Evolutionary conservation across 805 yeast genomes (phyloP), one percentile per base, ranked within the genome.

Genomic region (Ascoidea rubescens): DNA sequence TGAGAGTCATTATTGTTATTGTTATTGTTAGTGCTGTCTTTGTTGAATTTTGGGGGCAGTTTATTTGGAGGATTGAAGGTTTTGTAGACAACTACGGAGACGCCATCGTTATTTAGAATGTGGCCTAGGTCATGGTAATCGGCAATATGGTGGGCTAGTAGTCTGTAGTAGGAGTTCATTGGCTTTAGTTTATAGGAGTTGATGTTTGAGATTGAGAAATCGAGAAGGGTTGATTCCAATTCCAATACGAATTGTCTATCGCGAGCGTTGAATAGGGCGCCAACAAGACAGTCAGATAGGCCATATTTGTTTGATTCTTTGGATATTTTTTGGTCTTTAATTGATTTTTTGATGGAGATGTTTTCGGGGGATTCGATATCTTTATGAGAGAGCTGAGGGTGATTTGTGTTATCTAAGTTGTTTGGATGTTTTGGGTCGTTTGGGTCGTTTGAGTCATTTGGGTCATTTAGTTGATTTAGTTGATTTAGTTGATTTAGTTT

Each of bases 101-200:
- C 67, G 7, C 79, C 80, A 54, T 74, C 80, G 33, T 72, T 76
- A 10, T 78, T 66, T 48, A 73, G 57, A 6, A 72, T 72, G 59
- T 84, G 90, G 47, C 79, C 80, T 52, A 84, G 62, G 30, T 71
- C 67, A 59, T 82, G 81, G 61, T 82, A 82, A 45, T 79, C 83
- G 4, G 89, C 86, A 43, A 83, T 67, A 57, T 82, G 84, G 63
- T 85, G 90, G 0, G 84, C 73, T 51, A 85, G 65, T 48, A 85
- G 67, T 57, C 91, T 67, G 57, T 78, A 80, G 62, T 80, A 84
- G 2, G 88, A 80, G 62, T 84, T 84, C 73, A 79, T 74, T 5
- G 84, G 77, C 45, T 69, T 70, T 60, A 77, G 60, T 56, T 70
- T 66, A 70, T 68, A 59, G 33, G 74, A 64, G 61, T 71, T 56